Evolutionary conservation across 139 green algal genomes (phyloP), one percentile per base, ranked within the genome.

Genomic region (Coelastrella sp.): DNA sequence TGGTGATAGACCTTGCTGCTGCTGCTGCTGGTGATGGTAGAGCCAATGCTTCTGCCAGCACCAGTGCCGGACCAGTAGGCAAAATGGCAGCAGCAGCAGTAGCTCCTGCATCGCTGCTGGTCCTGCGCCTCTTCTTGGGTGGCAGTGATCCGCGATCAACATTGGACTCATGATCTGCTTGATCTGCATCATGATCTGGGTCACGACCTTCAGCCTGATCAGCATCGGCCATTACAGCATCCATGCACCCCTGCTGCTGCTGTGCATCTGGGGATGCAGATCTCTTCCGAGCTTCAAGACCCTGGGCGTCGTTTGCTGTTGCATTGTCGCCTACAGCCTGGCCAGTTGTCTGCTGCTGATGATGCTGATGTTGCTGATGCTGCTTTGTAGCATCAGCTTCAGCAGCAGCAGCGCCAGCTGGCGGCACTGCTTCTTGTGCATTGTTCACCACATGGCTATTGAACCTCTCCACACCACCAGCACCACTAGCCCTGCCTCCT

Each of bases 381-480:
- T n/a, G 3, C 68, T 8, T 13, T n/a, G 14, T 6, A 32, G 17
- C 4, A 76, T 76, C 17, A 22, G 7, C 61, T 10, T 68, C 7
- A 68, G 7, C 61, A 76, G 68, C 68, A 76, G 68, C 14, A 13
- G 61, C 61, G 11, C 11, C 14, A 19, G 61, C 14, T 71, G 11
- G 61, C 11, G 11, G 61, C 1, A 16, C 1, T 76, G 68, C 68
- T 32, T 76, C 79, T 7, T 85, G 57, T 73, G 79, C 56, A 73
- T 85, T 85, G 79, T 85, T 85, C 3, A 22, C 79, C 3, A 56
- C 79, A 73, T 71, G 79, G 16, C 79, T 85, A 16, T 85, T 57
- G 6, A 85, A 64, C 19, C 79, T 73, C n/a, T 71, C n/a, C 3
- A 85, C 79, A 20, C 79, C 79, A 73, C 79, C 79, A 57, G 79